These are phyloP conservation scores for Capsicum chinense DNA, from an alignment of 257 asterid genomes.

Conservation along the genomic window DNA sequence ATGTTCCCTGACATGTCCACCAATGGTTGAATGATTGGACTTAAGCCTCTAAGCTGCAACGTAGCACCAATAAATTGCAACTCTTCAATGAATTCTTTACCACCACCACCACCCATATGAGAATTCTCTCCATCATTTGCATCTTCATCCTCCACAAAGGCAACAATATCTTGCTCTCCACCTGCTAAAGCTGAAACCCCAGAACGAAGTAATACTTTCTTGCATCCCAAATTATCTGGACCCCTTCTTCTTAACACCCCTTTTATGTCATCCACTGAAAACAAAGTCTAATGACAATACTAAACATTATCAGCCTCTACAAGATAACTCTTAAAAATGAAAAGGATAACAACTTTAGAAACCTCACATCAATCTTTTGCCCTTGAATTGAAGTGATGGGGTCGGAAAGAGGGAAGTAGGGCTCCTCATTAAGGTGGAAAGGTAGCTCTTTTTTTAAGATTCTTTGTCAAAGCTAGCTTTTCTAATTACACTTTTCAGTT, in stretches of 20 bases:
- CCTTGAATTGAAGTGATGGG: no score
- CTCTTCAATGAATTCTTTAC: constrained; percentile 42
- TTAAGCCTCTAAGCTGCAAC: constrained; percentile 81
- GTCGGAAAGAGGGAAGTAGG: no score
- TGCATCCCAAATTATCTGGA: constrained; percentile 82
- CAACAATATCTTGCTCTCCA: constrained; percentile 34
- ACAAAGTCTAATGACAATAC: constrained; percentile 40
- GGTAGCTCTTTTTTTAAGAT: no score
- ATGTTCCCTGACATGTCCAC: constrained; percentile 69
- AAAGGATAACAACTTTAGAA: background rate
- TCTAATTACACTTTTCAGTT: background rate
- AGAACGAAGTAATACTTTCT: constrained; percentile 46
- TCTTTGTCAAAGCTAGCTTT: no score
- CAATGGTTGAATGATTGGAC: constrained; percentile 78
- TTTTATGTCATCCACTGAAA: constrained; percentile 64
- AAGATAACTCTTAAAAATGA: background rate
- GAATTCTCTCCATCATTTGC: background rate
- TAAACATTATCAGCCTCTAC: constrained; percentile 5
- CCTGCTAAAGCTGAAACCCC: constrained; percentile 31
- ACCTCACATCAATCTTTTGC: no score
- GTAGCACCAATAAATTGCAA: constrained; percentile 83
- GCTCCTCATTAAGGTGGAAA: no score
- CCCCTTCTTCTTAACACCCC: constrained; percentile 76
- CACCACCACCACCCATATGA: background rate
- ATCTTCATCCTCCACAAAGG: constrained; percentile 40